Base-by-base conservation (phyloP, 352 stramenopile genomes). In the Peronospora farinosa region DNA sequence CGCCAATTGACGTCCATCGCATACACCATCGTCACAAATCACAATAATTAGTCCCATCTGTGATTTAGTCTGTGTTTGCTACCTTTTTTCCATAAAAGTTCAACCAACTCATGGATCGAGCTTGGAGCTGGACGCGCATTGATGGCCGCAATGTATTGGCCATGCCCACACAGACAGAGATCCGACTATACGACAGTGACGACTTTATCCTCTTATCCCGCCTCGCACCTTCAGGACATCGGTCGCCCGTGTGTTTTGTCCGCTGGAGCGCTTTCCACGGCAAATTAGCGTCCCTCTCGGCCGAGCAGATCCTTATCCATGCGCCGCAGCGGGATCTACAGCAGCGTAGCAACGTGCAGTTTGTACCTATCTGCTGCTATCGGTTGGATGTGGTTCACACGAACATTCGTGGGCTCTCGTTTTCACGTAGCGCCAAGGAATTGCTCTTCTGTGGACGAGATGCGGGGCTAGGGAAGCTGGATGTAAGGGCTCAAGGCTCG, bases 101-200 rank as follows among this genome's bases (percentile, higher is more conserved):
- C 19, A 21, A 21, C 19, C 19, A 21, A 21, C 19, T 3, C 23
- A 27, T 39, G 40, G 15, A 78, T 55, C 75, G 78, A 10, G 55
- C 76, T 39, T 92, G 81, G 78, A 85, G 74, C 51, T 92, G 81
- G 81, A 81, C 78, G 55, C 72, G 77, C 52, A 71, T 92, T 41
- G 81, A 92, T 56, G 77, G 81, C 32, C 78, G 78, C 55, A 92
- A 89, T 43, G 81, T 92, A 54, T 60, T 88, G 32, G 81, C 81
- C 12, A 71, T 92, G 32, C 76, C 78, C 40, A 80, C 71, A 36
- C 65, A 69, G 44, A 68, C 70, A 15, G 73, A 86, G 47, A 84
- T 92, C 40, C 71, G 80, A 25, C 61, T 92, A 8, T 86, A 87
- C 60, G 81, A 92, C 55, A 88, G 74, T 47, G 77, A 86, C 38